Base-by-base conservation (phyloP, 352 stramenopile genomes). In the Blastocystis sp. region DNA sequence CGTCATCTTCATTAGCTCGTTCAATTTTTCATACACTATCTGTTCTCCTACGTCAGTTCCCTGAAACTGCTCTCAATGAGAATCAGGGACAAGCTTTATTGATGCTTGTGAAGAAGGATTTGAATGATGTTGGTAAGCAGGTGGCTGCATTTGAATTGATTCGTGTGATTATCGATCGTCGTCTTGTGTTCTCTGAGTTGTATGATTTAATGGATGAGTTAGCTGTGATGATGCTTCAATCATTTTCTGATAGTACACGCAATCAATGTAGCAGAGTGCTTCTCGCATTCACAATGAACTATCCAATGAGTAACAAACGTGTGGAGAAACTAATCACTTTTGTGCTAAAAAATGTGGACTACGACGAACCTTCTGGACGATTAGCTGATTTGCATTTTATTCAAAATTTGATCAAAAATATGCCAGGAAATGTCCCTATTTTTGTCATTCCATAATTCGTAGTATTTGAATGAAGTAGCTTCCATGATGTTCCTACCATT, bases 171-270 rank as follows among this genome's bases (percentile, higher is more conserved):
- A 24, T 89, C 7, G 32, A 90, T 61, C 94, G 92, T 0, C 90
- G 90, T 14, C 90, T 96, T 6, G 90, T 95, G 42, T 91, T 95
- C 39, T 90, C 92, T 19, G 93, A 95, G 85, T 90, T 96, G 57
- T 96, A 96, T 89, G 93, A 96, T 73, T 90, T 95, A 14, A 94
- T 96, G 89, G 89, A 94, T 39, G 92, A 92, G 67, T 89, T 96
- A 19, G 92, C 92, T 1, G 92, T 95, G 89, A 90, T 95, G 66
- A 89, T 96, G 39, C 92, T 96, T 43, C 92, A 94, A 59, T 94
- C 90, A 57, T 91, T 94, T 52, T 89, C 90, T 3, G 90, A 92
- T 49, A 93, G 89, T n/a, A 92, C 92, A 14, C 92, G 93, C 9
- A 78, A 92, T 27, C 94, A 95, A 87, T 95, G 92, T 86, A 89